Percentiles rank a stretch among this genome's conserved stretches.
Conservation (phyloP, 108 stramenopile species). For the Mediolabrus comicus region DNA sequence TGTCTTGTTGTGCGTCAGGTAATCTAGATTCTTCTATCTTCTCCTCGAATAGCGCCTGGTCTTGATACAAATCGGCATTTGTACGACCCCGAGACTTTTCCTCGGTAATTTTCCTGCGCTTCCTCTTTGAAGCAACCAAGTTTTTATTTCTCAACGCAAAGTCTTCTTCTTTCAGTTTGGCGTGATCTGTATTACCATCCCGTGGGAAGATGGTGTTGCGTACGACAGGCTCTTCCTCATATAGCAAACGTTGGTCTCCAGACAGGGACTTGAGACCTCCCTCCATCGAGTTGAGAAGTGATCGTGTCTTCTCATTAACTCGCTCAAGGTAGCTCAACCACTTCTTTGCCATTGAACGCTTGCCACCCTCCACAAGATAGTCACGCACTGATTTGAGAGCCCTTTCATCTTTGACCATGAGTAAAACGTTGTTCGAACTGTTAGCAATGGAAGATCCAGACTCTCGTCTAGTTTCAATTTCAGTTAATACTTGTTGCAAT, state of each 20-base stretch:
- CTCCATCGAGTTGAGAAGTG: slow-evolving; percentile 40
- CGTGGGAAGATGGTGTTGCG: slow-evolving; percentile 52
- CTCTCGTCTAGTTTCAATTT: slow-evolving; percentile 63
- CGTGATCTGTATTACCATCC: slow-evolving; percentile 21
- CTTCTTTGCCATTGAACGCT: slow-evolving; percentile 47
- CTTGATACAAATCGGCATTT: slow-evolving; percentile 60
- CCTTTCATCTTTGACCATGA: slow-evolving; percentile 91
- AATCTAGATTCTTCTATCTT: slow-evolving; percentile 69
- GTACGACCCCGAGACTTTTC: slow-evolving; percentile 66
- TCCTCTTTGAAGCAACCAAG: slow-evolving; percentile 61
- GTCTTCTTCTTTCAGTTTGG: slow-evolving; percentile 23
- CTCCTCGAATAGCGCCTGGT: slow-evolving; percentile 74
- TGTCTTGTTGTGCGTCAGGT: slow-evolving; percentile 16
- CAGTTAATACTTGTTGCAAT: slow-evolving; percentile 76
- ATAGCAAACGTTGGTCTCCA: slow-evolving; percentile 69
- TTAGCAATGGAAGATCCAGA: background rate
- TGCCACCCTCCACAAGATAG: slow-evolving; percentile 59
- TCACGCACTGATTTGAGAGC: slow-evolving; percentile 66
- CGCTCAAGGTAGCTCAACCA: slow-evolving; percentile 69
- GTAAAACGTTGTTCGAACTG: slow-evolving; percentile 52
- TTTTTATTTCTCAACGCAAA: slow-evolving; percentile 25
- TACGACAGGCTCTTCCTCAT: slow-evolving; percentile 70
- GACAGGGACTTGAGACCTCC: slow-evolving; percentile 49
- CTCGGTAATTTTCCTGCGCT: slow-evolving; percentile 57
- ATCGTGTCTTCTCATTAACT: slow-evolving; percentile 64